A percentile compares a stretch with the other conserved stretches of the same genome.
Evolutionary conservation across 2,329 filamentous ascomycete genomes (phyloP).

Genomic region (Venturia asperata): DNA sequence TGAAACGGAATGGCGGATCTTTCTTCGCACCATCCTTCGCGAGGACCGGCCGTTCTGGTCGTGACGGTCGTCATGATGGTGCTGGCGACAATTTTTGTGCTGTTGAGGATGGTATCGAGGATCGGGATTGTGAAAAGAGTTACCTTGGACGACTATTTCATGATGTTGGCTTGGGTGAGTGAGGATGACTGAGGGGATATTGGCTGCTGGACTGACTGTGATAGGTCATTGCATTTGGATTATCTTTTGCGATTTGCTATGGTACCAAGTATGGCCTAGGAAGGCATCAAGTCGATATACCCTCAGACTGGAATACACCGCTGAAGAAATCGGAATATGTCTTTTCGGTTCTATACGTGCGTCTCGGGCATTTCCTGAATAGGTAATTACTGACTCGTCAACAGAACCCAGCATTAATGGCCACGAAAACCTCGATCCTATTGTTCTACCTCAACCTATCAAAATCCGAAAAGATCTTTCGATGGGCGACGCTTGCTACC

Average conservation of each 20-base stretch:
- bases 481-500: constrained; percentile 73
- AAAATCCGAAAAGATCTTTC: constrained; percentile 68
- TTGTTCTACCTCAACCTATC: constrained; percentile 83
- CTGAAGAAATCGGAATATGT: constrained; percentile 54
- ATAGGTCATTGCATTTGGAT: constrained; percentile 53
- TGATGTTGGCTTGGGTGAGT: constrained; percentile 67
- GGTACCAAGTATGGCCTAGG: constrained; percentile 60
- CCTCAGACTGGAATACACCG: constrained; percentile 39
- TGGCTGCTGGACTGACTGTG: not conserved
- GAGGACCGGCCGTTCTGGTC: constrained; percentile 57
- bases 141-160: constrained; percentile 72
- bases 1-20: constrained; percentile 14
- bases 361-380: constrained; percentile 21
- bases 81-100: constrained; percentile 67
- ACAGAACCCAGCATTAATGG: constrained; percentile 85
- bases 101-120: constrained; percentile 65
- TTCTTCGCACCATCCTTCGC: constrained; percentile 23
- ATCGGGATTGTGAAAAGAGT: constrained; percentile 64
- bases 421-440: constrained; percentile 85
- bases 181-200: not conserved
- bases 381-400: constrained; percentile 12
- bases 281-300: constrained; percentile 57
- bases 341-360: constrained; percentile 54
- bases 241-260: constrained; percentile 60
- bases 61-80: constrained; percentile 64